Percentiles rank a stretch among this genome's conserved stretches.
phyloP scores from a whole-genome alignment of 1,139 yeast species.

The Yamadazyma kanchanaburiensis region DNA sequence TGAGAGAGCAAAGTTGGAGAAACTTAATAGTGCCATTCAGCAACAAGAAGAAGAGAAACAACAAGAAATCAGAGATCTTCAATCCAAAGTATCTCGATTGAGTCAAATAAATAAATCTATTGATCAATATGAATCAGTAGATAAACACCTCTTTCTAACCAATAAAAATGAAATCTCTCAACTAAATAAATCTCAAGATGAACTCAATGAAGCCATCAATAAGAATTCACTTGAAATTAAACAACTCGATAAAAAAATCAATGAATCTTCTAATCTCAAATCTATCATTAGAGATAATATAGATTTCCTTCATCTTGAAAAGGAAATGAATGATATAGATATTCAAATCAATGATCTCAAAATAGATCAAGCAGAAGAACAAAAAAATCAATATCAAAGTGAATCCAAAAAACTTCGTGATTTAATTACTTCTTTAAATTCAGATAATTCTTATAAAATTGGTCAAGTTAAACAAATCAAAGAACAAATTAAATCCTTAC shows the following conservation, averaged over 20 bases:
- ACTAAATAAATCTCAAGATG: slow-evolving; percentile 18
- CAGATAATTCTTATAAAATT: slow-evolving; percentile 69
- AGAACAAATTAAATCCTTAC: slow-evolving; percentile 60
- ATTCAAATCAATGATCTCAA: slow-evolving; percentile 32
- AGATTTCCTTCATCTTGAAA: slow-evolving; percentile 30
- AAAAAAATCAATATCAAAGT: slow-evolving; percentile 61
- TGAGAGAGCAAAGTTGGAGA: slow-evolving; percentile 11
- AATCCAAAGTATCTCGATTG: slow-evolving; percentile 6
- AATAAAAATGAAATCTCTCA: slow-evolving; percentile 13
- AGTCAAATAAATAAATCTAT: slow-evolving; percentile 14
- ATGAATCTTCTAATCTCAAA: slow-evolving; percentile 33
- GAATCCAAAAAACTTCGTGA: slow-evolving; percentile 55
- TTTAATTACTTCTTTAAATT: slow-evolving; percentile 53
- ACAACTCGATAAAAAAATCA: slow-evolving; percentile 25
- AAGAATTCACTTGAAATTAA: slow-evolving; percentile 14
- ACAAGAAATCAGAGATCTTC: slow-evolving; percentile 5
- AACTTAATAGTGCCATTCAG: slow-evolving; percentile 13
- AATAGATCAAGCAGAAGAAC: slow-evolving; percentile 59
- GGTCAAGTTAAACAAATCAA: slow-evolving; percentile 87
- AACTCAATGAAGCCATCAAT: slow-evolving; percentile 3
- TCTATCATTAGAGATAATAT: slow-evolving; percentile 39
- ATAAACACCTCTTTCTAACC: too few species aligned
- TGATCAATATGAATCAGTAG: slow-evolving; percentile 14
- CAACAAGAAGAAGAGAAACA: slow-evolving; percentile 6
- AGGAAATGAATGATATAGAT: slow-evolving; percentile 26